These are phyloP conservation scores for Protomyces inundatus DNA, from an alignment of 1,139 yeast genomes.

Conservation along the genomic window DNA sequence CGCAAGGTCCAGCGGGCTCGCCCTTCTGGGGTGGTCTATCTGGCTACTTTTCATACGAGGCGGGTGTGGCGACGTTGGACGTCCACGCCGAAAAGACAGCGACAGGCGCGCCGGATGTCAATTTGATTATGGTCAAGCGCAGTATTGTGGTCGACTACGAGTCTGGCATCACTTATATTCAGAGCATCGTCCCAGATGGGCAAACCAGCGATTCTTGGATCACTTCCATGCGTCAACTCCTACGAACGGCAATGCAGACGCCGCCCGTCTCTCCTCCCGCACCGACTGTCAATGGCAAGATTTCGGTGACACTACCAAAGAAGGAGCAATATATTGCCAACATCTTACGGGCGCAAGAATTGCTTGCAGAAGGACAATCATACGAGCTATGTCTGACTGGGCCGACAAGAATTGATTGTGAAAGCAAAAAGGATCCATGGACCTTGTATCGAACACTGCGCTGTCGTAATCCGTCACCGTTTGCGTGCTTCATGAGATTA, in stretches of 20 bases:
- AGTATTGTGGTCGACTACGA: constrained; percentile 53
- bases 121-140: constrained; percentile 66
- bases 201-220: constrained; percentile 25
- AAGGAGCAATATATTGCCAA: constrained; percentile 51
- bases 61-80: constrained; percentile 32
- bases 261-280: not conserved
- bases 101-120: constrained; percentile 49
- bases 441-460: constrained; percentile 68
- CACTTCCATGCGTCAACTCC: not conserved
- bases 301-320: constrained; percentile 45
- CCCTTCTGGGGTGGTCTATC: constrained; percentile 87
- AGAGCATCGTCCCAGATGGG: constrained; percentile 45
- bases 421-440: constrained; percentile 50
- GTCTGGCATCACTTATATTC: constrained; percentile 49
- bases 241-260: not conserved
- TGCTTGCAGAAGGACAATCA: constrained; percentile 75
- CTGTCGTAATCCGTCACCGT: constrained; percentile 82
- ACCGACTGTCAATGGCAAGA: not conserved
- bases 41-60: constrained; percentile 80
- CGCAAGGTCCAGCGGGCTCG: constrained; percentile 37
- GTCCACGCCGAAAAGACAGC: not conserved
- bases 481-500: constrained; percentile 73
- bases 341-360: constrained; percentile 62
- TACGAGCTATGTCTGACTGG: constrained; percentile 90
- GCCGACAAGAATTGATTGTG: constrained; percentile 52